Evolutionary conservation across 2,329 filamentous ascomycete genomes (phyloP).

Genomic region (Calonectria hongkongensis): DNA sequence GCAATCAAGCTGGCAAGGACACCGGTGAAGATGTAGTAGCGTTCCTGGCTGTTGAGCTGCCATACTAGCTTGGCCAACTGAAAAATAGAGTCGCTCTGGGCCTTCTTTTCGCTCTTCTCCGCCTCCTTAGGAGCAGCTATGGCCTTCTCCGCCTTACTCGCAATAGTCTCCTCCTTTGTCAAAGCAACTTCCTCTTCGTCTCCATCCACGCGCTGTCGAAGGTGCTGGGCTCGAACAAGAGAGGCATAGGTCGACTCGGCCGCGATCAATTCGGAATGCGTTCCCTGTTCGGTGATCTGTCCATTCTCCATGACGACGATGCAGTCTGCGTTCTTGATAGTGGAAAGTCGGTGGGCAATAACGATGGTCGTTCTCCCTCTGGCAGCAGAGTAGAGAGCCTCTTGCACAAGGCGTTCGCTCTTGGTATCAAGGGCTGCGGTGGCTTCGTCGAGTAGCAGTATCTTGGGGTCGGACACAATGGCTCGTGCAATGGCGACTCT

Average conservation of each 20-base stretch:
- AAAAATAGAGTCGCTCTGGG: not conserved
- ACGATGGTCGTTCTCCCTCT: slow-evolving; percentile 93
- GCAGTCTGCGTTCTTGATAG: slow-evolving; percentile 94
- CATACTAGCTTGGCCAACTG: slow-evolving; percentile 4
- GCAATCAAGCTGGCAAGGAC: not conserved
- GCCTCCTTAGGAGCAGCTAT: not conserved
- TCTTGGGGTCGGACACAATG: slow-evolving; percentile 90
- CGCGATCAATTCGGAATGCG: slow-evolving; percentile 80
- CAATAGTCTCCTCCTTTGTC: not conserved
- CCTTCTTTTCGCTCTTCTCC: not conserved
- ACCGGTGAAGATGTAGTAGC: slow-evolving; percentile 12
- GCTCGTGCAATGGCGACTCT: slow-evolving; percentile 94
- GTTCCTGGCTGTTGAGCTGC: slow-evolving; percentile 21
- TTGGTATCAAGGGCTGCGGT: slow-evolving; percentile 85
- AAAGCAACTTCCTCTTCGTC: not conserved
- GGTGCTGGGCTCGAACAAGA: slow-evolving; percentile 21
- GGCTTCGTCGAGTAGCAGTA: slow-evolving; percentile 89
- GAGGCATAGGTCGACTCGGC: slow-evolving; percentile 14
- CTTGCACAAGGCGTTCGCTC: slow-evolving; percentile 86
- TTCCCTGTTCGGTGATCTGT: slow-evolving; percentile 88
- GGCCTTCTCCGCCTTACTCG: not conserved
- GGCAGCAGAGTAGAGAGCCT: slow-evolving; percentile 86
- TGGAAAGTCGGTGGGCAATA: slow-evolving; percentile 91
- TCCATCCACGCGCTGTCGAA: slow-evolving; percentile 2
- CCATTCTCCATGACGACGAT: slow-evolving; percentile 97